Evolutionary conservation across 176 grass and related monocot species (phyloP).

Genomic region (Rhipidocladum racemiflorum): DNA sequence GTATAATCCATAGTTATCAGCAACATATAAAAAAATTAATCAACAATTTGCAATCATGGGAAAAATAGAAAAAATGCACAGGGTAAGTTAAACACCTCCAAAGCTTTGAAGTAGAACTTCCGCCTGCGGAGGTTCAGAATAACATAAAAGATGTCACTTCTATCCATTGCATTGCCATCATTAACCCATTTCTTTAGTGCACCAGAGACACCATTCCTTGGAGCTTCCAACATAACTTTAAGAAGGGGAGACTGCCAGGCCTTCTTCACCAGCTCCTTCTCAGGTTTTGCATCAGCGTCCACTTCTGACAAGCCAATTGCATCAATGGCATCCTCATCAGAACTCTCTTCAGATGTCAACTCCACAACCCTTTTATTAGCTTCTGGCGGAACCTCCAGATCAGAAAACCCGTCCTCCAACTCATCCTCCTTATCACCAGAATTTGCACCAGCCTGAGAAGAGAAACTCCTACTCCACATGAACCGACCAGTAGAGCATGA

Average conservation of each 20-base stretch:
- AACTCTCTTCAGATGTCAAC: slow-evolving; percentile 52
- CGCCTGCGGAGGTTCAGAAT: slow-evolving; percentile 50
- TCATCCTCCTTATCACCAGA: slow-evolving; percentile 54
- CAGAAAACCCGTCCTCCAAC: slow-evolving; percentile 78
- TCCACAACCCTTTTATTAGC: slow-evolving; percentile 34
- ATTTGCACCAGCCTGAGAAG: slow-evolving; percentile 55
- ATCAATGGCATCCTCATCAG: slow-evolving; percentile 43
- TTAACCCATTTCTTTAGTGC: slow-evolving; percentile 60
- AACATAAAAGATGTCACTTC: slow-evolving; percentile 36
- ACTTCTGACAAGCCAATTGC: slow-evolving; percentile 33
- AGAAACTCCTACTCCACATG: slow-evolving; percentile 49
- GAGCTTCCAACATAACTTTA: slow-evolving; percentile 35
- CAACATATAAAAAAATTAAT: neutral
- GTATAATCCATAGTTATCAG: neutral
- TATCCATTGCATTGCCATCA: slow-evolving; percentile 53
- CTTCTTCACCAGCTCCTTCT: slow-evolving; percentile 12
- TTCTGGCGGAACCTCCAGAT: slow-evolving; percentile 59
- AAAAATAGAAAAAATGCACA: neutral
- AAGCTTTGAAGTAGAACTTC: slow-evolving; percentile 50
- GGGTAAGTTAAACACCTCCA: slow-evolving; percentile 56
- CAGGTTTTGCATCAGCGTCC: slow-evolving; percentile 35
- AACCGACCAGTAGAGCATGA: slow-evolving; percentile 30
- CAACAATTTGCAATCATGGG: neutral
- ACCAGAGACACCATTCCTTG: slow-evolving; percentile 15
- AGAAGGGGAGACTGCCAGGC: slow-evolving; percentile 20